phyloP scores from a whole-genome alignment of 495 filamentous ascomycete species.

The Penicillium goetzii region DNA sequence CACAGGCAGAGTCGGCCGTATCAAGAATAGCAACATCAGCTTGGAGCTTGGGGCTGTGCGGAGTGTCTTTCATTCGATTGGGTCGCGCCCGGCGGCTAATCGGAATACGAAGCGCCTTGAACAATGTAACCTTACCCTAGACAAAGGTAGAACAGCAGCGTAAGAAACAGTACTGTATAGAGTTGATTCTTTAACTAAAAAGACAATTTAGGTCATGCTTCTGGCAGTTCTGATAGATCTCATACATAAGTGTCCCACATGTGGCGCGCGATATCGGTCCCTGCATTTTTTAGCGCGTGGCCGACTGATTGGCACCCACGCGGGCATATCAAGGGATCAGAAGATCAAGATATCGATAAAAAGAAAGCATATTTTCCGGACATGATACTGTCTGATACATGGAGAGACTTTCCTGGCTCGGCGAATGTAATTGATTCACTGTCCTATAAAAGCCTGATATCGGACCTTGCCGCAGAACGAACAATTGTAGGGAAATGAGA shows the following conservation, averaged over 20 bases:
- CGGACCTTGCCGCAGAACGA: neutral
- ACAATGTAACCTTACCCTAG: neutral
- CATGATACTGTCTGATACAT: neutral
- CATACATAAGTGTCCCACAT: constrained; percentile 15
- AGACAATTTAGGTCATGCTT: neutral
- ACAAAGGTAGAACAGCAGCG: neutral
- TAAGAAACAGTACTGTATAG: neutral
- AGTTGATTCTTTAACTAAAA: neutral
- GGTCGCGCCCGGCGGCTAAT: constrained; percentile 22
- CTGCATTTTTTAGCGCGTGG: constrained; percentile 17
- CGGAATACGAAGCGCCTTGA: constrained; percentile 13
- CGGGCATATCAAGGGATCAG: neutral
- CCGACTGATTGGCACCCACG: neutral
- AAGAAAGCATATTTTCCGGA: neutral
- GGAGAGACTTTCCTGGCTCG: neutral
- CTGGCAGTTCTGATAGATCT: neutral
- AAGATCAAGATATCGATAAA: neutral
- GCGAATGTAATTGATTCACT: neutral
- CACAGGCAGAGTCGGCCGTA: neutral
- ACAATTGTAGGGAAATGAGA: neutral
- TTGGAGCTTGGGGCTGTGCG: constrained; percentile 20
- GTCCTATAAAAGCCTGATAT: neutral
- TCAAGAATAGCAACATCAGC: constrained; percentile 23
- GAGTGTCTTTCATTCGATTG: constrained; percentile 12
- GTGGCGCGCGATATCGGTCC: constrained; percentile 21